Conservation (phyloP, 2,329 filamentous ascomycete genomes). For the Tolypocladium amazonense region DNA sequence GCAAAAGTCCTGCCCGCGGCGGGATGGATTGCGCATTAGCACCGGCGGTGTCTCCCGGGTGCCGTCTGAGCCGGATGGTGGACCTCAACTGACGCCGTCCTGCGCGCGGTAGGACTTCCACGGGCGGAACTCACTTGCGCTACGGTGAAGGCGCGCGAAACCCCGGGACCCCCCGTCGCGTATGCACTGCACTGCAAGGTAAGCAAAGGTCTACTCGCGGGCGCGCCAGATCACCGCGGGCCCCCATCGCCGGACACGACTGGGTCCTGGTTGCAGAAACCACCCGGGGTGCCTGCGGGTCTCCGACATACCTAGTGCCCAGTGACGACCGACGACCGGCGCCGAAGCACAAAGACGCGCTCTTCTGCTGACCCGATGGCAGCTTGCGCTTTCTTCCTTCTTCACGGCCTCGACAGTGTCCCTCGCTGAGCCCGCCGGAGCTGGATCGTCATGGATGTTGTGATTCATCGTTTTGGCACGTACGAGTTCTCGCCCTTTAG, state of each 20-base stretch:
- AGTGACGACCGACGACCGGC: background rate
- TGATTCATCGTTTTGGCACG: conserved; percentile 18
- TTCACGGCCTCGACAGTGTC: background rate
- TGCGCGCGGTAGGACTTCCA: too few relatives aligned
- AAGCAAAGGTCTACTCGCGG: too few relatives aligned
- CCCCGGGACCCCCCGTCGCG: too few relatives aligned
- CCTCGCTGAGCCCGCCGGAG: background rate
- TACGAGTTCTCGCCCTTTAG: conserved; percentile 19
- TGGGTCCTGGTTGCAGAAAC: background rate
- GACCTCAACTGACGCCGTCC: background rate
- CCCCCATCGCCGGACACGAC: background rate
- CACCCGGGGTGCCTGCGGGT: background rate
- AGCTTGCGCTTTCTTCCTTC: background rate
- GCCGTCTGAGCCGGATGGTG: background rate
- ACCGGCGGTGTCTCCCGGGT: background rate
- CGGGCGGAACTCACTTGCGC: too few relatives aligned
- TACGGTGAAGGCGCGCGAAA: too few relatives aligned
- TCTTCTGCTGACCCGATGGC: background rate
- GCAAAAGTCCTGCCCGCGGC: background rate
- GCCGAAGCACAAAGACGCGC: background rate
- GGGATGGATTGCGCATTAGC: background rate
- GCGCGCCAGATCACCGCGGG: background rate
- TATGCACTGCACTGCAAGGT: too few relatives aligned
- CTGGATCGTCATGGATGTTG: conserved; percentile 16
- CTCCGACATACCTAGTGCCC: background rate